Base-by-base conservation (phyloP, 1,284 basidiomycete genomes). In the Marasmius tenuissimus region DNA sequence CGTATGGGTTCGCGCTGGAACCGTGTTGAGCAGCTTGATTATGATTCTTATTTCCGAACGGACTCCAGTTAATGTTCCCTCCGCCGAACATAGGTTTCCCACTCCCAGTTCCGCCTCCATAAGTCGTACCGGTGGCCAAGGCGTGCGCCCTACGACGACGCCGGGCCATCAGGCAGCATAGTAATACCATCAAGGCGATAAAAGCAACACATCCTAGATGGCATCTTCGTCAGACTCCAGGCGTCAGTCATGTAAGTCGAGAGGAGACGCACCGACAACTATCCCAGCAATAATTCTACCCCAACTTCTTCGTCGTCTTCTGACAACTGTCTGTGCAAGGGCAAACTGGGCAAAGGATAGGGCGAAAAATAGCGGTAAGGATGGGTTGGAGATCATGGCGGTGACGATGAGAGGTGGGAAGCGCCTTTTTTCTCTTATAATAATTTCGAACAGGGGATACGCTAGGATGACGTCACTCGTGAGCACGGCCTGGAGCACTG, bases 201-300 rank as follows among this genome's bases (percentile, higher is more conserved):
- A 63, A n/a, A 12, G 58, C 47, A 27, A 58, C 10, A 48, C 59
- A 61, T n/a, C 51, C 59, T 59, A 37, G 22, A 45, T 5, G 42
- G 4, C 3, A 5, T 45, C 4, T 2, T 51, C 33, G n/a, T 14
- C 3, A 8, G 20, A 33, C 10, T 27, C 20, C 5, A 5, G 5
- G 16, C 27, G 22, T 11, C 2, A 33, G 2, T 34, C 14, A 54
- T 16, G 14, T n/a, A 37, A 18, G 33, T n/a, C 14, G 52, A 33
- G 34, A 27, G 18, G 33, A 35, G 10, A 50, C 62, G 37, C 37
- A 61, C 62, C 62, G 16, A 61, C 62, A 10, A 63, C 59, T 22
- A 63, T 39, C 1, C 62, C 62, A 40, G 56, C 62, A 11, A 63
- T 51, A 39, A 63, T 45, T 37, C 59, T 47, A 3, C 62, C 62